These are phyloP conservation scores for Colletotrichum higginsianum DNA, from an alignment of 2,329 filamentous ascomycete species.

Conservation along the genomic window DNA sequence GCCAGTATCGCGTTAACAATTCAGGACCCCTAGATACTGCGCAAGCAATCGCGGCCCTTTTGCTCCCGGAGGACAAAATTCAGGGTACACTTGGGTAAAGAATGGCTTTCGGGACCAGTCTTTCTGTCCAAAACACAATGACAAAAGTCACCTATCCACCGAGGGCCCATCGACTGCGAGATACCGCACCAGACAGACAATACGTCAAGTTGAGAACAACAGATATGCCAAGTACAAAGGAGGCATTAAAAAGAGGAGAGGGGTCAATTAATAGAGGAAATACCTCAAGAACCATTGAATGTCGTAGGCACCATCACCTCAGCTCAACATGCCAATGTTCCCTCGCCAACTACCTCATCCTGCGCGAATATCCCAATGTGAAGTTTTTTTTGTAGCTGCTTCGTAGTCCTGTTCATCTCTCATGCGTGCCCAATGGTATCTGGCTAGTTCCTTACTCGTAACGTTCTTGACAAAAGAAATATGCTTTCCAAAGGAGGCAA, in stretches of 20 bases:
- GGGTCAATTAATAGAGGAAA: too few relatives aligned
- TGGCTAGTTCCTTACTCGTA: slow-evolving; percentile 27
- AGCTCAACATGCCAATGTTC: neutral
- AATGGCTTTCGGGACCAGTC: too few relatives aligned
- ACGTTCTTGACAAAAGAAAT: slow-evolving; percentile 18
- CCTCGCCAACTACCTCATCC: too few relatives aligned
- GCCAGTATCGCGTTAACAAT: neutral
- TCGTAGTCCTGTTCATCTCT: slow-evolving; percentile 32
- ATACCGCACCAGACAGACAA: neutral
- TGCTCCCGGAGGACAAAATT: neutral
- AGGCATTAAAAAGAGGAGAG: neutral
- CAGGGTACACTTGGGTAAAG: neutral
- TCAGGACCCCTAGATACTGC: neutral
- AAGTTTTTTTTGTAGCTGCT: neutral
- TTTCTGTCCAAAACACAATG: too few relatives aligned
- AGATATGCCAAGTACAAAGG: neutral
- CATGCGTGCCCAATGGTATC: slow-evolving; percentile 35
- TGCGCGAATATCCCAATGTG: neutral
- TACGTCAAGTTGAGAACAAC: neutral
- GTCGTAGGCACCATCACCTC: neutral
- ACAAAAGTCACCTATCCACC: neutral
- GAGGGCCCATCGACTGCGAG: neutral
- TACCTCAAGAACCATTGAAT: neutral
- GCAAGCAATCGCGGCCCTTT: neutral
- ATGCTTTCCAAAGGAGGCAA: neutral